Evolutionary conservation across 2,329 filamentous ascomycete species (phyloP).

Genomic region (Botryotinia calthae): DNA sequence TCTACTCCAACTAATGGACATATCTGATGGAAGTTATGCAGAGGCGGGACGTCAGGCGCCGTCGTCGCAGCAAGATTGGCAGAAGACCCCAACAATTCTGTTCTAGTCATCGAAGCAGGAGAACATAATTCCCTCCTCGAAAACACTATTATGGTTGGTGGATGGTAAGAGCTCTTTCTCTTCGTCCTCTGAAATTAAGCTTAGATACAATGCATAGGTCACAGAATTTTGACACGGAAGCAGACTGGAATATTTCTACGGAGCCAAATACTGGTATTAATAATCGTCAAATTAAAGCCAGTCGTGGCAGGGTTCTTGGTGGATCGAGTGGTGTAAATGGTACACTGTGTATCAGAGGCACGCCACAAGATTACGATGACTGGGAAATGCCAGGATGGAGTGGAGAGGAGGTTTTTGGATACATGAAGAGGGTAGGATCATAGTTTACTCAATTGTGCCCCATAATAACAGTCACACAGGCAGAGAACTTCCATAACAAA

Average conservation of each 20-base stretch:
- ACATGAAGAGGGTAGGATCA: constrained; percentile 51
- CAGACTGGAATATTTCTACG: constrained; percentile 52
- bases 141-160: constrained; percentile 51
- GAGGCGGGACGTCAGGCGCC: constrained; percentile 48
- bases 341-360: constrained; percentile 49
- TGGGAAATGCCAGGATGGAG: constrained; percentile 56
- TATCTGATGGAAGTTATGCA: constrained; percentile 23
- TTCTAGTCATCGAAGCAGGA: constrained; percentile 51
- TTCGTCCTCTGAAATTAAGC: neutral
- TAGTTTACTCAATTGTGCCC: neutral
- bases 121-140: constrained; percentile 46
- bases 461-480: constrained; percentile 35
- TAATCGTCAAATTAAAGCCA: constrained; percentile 47
- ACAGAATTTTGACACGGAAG: constrained; percentile 48
- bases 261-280: constrained; percentile 43
- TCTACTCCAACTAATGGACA: neutral
- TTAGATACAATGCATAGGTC: constrained; percentile 38
- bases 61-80: constrained; percentile 53
- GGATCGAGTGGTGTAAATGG: constrained; percentile 51
- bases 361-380: constrained; percentile 52
- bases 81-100: constrained; percentile 47
- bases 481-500: constrained; percentile 58
- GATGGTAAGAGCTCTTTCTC: constrained; percentile 38
- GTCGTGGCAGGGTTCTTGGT: constrained; percentile 49
- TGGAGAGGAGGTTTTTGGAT: constrained; percentile 55